Percentiles rank a stretch among this genome's conserved stretches.
phyloP scores from a whole-genome alignment of 2,329 filamentous ascomycete genomes.

The Beauveria sp. region DNA sequence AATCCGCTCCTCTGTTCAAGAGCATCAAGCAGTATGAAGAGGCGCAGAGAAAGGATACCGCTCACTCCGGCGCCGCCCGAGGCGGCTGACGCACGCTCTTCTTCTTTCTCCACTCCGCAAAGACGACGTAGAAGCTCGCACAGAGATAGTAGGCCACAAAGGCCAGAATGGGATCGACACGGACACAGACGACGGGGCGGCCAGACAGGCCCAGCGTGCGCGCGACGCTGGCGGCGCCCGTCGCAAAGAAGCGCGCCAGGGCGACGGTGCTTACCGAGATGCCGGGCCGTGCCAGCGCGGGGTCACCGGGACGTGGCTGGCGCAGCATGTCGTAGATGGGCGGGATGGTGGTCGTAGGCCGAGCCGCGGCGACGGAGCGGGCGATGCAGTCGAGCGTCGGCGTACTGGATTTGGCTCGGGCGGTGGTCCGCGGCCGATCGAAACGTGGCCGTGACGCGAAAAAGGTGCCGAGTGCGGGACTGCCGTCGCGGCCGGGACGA shows the following conservation, averaged over 20 bases:
- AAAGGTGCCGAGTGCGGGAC: conserved; percentile 4
- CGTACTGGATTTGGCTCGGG: not conserved
- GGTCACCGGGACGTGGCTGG: not conserved
- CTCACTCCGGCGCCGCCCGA: not conserved
- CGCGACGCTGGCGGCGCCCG: conserved; percentile 1
- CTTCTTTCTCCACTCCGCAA: not conserved
- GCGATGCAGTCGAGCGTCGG: conserved; percentile 4
- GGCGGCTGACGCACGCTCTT: not conserved
- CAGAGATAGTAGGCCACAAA: conserved; percentile 6
- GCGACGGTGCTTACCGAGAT: not conserved
- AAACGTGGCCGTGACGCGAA: not conserved
- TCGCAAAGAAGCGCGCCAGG: conserved; percentile 5
- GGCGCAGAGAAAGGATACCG: not conserved
- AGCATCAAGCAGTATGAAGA: too few relatives aligned
- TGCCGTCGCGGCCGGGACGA: conserved; percentile 1
- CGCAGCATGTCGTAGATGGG: conserved; percentile 3
- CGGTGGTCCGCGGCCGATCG: not conserved
- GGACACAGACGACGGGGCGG: not conserved
- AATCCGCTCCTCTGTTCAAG: not conserved
- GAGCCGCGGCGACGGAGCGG: not conserved
- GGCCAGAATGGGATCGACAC: conserved; percentile 5
- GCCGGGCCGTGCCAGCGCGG: not conserved
- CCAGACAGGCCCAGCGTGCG: not conserved
- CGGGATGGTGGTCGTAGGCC: not conserved
- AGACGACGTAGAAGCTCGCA: not conserved